These are phyloP conservation scores for Jamesozyma spencerorum DNA, from an alignment of 805 yeast species.

Conservation along the genomic window DNA sequence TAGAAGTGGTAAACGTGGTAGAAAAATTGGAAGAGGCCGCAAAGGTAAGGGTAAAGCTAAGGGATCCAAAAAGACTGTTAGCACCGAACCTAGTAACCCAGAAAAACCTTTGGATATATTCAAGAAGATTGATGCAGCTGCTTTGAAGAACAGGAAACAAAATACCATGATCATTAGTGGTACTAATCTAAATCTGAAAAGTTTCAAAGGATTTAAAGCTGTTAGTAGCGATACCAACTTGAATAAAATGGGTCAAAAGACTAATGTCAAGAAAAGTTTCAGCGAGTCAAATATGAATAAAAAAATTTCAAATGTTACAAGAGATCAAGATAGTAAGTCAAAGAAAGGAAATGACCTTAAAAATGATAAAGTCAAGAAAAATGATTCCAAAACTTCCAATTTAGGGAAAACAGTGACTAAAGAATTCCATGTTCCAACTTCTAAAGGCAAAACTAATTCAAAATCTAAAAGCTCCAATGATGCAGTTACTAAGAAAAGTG, in stretches of 20 bases:
- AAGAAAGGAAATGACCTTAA: too few species aligned
- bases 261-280: not conserved
- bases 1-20: slow-evolving; percentile 10
- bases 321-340: too few species aligned
- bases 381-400: too few species aligned
- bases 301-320: too few species aligned
- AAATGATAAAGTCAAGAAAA: too few species aligned
- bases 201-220: slow-evolving; percentile 30
- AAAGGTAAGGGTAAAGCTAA: slow-evolving; percentile 4
- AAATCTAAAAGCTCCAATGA: not conserved
- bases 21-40: slow-evolving; percentile 1
- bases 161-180: slow-evolving; percentile 36
- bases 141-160: slow-evolving; percentile 19
- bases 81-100: slow-evolving; percentile 12
- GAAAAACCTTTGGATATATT: slow-evolving; percentile 13
- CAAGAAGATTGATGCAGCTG: slow-evolving; percentile 22
- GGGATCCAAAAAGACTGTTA: not conserved
- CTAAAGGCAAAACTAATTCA: not conserved
- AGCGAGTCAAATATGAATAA: too few species aligned
- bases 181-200: slow-evolving; percentile 32
- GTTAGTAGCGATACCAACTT: slow-evolving; percentile 2
- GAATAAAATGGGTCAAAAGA: not conserved
- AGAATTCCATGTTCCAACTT: not conserved
- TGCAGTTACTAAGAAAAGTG: not conserved
- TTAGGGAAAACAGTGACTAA: not conserved